Evolutionary conservation across 257 asterid species (phyloP).

Genomic region (Rubia yunnanensis): DNA sequence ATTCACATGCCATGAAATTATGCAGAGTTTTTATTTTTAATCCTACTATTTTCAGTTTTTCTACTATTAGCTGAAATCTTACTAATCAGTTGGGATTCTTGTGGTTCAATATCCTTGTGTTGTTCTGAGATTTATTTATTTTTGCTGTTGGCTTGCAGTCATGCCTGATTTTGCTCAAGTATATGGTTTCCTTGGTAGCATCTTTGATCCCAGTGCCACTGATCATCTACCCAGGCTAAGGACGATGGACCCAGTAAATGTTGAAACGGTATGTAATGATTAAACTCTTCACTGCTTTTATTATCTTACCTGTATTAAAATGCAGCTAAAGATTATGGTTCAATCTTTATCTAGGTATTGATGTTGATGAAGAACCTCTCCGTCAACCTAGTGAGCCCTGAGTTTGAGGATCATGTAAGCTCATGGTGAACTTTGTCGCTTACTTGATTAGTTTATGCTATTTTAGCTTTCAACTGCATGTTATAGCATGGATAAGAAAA

Average conservation of each 20-base stretch:
- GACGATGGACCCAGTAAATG: slow-evolving; percentile 61
- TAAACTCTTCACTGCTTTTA: background rate
- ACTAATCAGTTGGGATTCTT: background rate
- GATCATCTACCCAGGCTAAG: slow-evolving; percentile 53
- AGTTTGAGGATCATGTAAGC: slow-evolving; percentile 80
- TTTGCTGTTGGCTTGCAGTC: slow-evolving; percentile 29
- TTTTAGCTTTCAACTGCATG: background rate
- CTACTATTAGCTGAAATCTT: too few species aligned
- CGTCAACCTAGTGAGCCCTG: slow-evolving; percentile 62
- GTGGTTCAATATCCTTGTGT: background rate
- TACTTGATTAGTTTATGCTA: background rate
- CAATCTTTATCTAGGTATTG: slow-evolving; percentile 35
- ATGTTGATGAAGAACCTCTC: slow-evolving; percentile 81
- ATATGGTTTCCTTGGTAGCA: slow-evolving; percentile 49
- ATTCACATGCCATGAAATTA: background rate
- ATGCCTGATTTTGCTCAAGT: slow-evolving; percentile 80
- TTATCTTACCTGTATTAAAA: background rate
- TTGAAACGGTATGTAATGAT: slow-evolving; percentile 65
- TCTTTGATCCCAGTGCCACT: slow-evolving; percentile 52
- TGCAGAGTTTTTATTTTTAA: background rate
- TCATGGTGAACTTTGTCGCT: background rate
- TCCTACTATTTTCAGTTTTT: background rate
- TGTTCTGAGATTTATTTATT: background rate
- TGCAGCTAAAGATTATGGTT: slow-evolving; percentile 4
- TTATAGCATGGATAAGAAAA: too few species aligned